Evolutionary conservation across 2,329 filamentous ascomycete species (phyloP), one percentile per base, ranked within the genome.

Genomic region (Pseudomassariella vexata): DNA sequence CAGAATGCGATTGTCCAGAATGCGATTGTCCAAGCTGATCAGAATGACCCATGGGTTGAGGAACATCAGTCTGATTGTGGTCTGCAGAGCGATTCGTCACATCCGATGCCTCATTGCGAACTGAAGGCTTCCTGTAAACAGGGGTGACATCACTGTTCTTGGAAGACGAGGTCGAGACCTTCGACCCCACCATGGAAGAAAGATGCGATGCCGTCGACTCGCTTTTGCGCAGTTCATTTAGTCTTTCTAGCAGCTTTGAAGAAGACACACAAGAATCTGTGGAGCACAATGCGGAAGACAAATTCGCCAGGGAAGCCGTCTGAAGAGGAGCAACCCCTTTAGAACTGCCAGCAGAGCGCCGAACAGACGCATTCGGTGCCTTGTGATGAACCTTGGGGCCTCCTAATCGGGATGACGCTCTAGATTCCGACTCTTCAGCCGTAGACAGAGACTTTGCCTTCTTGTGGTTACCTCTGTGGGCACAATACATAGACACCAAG

Each of bases 351-450:
- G n/a, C n/a, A 5, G 23, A 30, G 9, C n/a, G 18, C 6, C 19
- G 4, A 6, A 18, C 17, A 20, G 34, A 28, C 5, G 19, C 14
- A 26, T 9, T 25, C 19, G 24, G 28, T 5, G 9, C 6, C 21
- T 26, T 14, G 10, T 24, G 27, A n/a, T 15, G 36, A 10, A 38
- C 18, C 20, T 24, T 35, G 15, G 5, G 23, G 14, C 17, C 29
- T 15, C 20, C 22, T 5, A 11, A 16, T 8, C 8, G 30, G 6
- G 34, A 36, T 18, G 34, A 36, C 17, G 24, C 33, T 24, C 34
- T 29, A 4, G 34, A 36, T 23, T 21, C 36, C 14, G 30, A 20
- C 10, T 34, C 37, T n/a, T 39, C 37, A 5, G 37, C 28, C 10
- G 30, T 30, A 6, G 30, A 39, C 3, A 39, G 27, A 5, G 37